Base-by-base conservation (phyloP, 768 basidiomycete genomes). In the Psilocybe azurescens region DNA sequence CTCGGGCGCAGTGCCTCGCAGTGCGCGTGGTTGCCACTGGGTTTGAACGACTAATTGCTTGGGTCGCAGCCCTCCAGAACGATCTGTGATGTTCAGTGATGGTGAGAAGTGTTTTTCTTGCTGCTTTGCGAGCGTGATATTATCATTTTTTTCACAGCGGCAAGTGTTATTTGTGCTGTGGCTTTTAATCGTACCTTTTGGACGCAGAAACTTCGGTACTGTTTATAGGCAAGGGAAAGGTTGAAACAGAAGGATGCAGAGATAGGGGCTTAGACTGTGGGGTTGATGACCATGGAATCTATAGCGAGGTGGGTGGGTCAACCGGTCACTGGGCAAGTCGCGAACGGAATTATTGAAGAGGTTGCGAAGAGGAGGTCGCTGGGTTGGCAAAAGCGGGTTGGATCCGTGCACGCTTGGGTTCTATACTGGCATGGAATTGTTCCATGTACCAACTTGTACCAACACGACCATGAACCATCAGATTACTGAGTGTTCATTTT, bases 161-260 rank as follows among this genome's bases (percentile, higher is more conserved):
- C 28, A 6, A 33, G 29, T 5, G 8, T 28, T 33, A 52, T 7
- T 16, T 14, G 30, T 9, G 48, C n/a, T 50, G 10, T 9, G 8
- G 8, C 20, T 50, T 20, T 28, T 20, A 14, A 32, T 18, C 41
- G 41, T 44, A 44, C 52, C 32, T 36, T 28, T 36, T 10, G 32
- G 33, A n/a, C 64, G 65, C 62, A 63, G 59, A 53, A 66, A 66
- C 53, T 50, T 63, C 65, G 62, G 65, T 44, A 32, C 56, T 63
- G 56, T 55, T 47, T 63, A 53, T 59, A 52, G 52, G 20, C 14
- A 29, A 53, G 51, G 38, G 28, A 44, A 9, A 53, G 14, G 30
- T n/a, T 32, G 20, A 52, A 24, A 24, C 24, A 24, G 24, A 24
- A 24, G 24, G 39, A 38, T 46, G 59, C 33, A 46, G 38, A 50